Conservation (phyloP, 1,139 yeast genomes). For the Eremothecium sinecaudum region DNA sequence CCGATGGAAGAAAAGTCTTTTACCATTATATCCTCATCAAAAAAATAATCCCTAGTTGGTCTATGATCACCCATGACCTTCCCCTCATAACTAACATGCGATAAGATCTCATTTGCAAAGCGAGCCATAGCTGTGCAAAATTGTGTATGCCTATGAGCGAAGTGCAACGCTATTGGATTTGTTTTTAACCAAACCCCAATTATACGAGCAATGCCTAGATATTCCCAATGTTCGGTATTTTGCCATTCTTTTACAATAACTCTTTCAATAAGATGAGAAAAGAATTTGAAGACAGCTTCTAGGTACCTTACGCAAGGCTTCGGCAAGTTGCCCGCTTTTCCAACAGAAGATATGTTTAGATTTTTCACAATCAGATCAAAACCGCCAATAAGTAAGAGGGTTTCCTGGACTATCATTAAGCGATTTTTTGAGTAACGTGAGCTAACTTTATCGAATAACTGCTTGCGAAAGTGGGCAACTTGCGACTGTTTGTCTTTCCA, state of each 20-base stretch:
- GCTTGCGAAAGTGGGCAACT: conserved; percentile 16
- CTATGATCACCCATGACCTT: conserved; percentile 13
- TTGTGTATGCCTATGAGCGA: conserved; percentile 32
- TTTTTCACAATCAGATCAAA: conserved; percentile 18
- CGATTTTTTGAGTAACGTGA: conserved; percentile 24
- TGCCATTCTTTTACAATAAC: conserved; percentile 22
- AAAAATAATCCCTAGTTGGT: conserved; percentile 44
- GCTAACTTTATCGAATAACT: conserved; percentile 22
- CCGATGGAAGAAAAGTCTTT: conserved; percentile 51
- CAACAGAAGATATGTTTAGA: background rate
- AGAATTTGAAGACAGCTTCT: conserved; percentile 21
- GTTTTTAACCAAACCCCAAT: conserved; percentile 46
- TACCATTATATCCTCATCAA: conserved; percentile 53
- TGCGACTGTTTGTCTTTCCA: conserved; percentile 19
- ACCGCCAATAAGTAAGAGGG: conserved; percentile 24
- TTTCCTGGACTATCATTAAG: conserved; percentile 21
- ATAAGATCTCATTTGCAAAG: conserved; percentile 29
- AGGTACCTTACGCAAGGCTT: conserved; percentile 12
- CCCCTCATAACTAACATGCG: conserved; percentile 9
- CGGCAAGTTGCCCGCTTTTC: background rate
- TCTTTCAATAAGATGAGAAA: conserved; percentile 20
- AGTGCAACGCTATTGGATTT: conserved; percentile 36
- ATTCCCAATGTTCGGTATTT: conserved; percentile 19
- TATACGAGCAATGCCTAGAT: conserved; percentile 36
- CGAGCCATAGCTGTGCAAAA: conserved; percentile 34